A percentile compares a stretch with the other conserved stretches of the same genome.
These are phyloP conservation scores for Sinapis alba DNA, from an alignment of 441 rosid genomes.

Conservation along the genomic window DNA sequence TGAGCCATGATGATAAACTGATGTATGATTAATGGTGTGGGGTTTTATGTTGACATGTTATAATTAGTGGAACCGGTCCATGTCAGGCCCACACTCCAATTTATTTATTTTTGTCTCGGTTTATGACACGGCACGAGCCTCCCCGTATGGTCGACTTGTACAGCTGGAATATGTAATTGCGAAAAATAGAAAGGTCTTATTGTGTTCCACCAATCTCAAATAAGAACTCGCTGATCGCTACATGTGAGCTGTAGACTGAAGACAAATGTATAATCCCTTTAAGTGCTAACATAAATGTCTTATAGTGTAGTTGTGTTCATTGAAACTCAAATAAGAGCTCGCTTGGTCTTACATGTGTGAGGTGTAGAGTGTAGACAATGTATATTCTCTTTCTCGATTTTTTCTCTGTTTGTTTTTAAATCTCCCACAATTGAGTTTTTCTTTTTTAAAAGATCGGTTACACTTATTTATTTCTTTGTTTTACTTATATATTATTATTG, in stretches of 20 bases:
- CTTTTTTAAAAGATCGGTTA: not conserved
- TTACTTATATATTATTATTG: not conserved
- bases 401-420: not conserved
- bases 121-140: conserved; percentile 16
- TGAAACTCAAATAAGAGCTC: not conserved
- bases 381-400: not conserved
- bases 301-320: not conserved
- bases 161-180: conserved; percentile 21
- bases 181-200: conserved; percentile 21
- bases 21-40: conserved; percentile 27
- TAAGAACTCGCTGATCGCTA: conserved; percentile 3
- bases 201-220: conserved; percentile 9
- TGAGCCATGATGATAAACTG: conserved; percentile 3
- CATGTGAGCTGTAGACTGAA: conserved; percentile 19
- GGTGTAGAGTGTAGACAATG: not conserved
- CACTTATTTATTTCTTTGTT: not conserved
- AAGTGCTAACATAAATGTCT: not conserved
- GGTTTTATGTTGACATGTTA: conserved; percentile 24
- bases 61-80: conserved; percentile 43
- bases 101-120: conserved; percentile 8
- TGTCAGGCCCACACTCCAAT: conserved; percentile 49
- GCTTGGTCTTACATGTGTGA: not conserved
- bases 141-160: conserved; percentile 12
- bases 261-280: not conserved
- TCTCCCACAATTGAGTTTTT: not conserved